Base-by-base conservation (phyloP, 768 basidiomycete species). In the Naganishia vishniacii region DNA sequence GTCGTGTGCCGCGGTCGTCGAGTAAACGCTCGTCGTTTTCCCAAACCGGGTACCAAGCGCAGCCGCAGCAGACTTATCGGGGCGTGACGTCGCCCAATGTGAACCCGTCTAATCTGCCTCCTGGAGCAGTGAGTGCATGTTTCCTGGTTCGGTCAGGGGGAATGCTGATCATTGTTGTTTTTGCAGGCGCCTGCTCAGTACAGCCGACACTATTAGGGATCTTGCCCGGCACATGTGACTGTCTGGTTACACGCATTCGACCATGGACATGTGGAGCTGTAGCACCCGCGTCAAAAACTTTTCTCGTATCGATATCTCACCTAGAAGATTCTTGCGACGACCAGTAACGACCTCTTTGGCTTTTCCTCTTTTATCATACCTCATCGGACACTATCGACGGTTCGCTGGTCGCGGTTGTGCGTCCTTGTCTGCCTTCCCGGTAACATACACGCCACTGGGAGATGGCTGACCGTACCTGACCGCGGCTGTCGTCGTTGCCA, bases 1-100 rank as follows among this genome's bases (percentile, higher is more conserved):
- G 90, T 42, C 79, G 91, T 63, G 88, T 93, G 28, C 83, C 88
- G 48, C 80, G 88, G 70, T 84, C 82, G 48, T 72, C 80, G 46
- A 67, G 71, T 41, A 61, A 71, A 61, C 70, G 68, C 47, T 69
- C 71, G 11, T 70, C 53, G 1, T 56, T 56, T 15, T 32, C 53
- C 3, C 62, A 49, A 63, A 63, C 42, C n/a, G 48, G 25, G 25
- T 44, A 53, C 37, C 48, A 49, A n/a, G 20, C 40, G 11, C 48
- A 31, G 48, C 28, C 41, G 65, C 18, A 53, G 70, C 37, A 71
- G 68, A 51, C 68, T 69, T 23, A 64, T 73, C 20, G 70, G 67
- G 60, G 71, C 64, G 61, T 71, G 68, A 12, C 66, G 67, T 20
- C 68, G 65, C 20, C 65, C 42, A 44, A 8, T 18, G 26, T 49